These are phyloP conservation scores for Rubroshorea leprosula DNA, from an alignment of 345 rosid species.

Conservation along the genomic window DNA sequence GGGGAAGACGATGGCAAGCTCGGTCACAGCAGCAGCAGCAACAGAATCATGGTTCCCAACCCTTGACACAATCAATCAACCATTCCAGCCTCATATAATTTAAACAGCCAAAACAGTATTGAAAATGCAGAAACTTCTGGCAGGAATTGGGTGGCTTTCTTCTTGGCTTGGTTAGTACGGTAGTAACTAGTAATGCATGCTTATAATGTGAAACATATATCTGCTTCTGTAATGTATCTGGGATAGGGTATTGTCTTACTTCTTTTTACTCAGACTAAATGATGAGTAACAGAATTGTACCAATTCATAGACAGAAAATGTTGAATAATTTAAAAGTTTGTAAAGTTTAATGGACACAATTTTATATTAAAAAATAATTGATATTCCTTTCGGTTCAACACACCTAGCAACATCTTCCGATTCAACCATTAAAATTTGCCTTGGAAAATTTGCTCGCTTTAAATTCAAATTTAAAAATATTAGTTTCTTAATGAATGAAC, in stretches of 20 bases:
- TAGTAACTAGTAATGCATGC: neutral
- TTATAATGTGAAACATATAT: neutral
- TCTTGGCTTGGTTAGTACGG: neutral
- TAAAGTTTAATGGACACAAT: no score
- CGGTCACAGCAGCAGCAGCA: conserved; percentile 25
- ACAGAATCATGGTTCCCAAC: conserved; percentile 19
- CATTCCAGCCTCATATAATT: conserved; percentile 19
- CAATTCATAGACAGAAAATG: neutral
- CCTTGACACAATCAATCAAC: conserved; percentile 23
- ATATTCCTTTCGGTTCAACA: no score
- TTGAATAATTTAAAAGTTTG: no score
- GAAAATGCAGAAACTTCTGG: conserved; percentile 18
- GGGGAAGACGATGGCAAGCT: conserved; percentile 52
- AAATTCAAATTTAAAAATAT: no score
- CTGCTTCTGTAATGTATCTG: conserved; percentile 11
- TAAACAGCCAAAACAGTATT: conserved; percentile 9
- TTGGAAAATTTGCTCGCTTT: no score
- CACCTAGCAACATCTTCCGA: no score
- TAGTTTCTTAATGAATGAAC: no score
- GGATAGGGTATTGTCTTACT: neutral
- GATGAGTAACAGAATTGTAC: neutral
- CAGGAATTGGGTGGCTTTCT: conserved; percentile 10
- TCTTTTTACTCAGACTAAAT: neutral
- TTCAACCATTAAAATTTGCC: no score
- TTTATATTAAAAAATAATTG: no score